phyloP scores from a whole-genome alignment of 371 early-diverging fungal species.

The Amoeboaphelidium protococcarum region DNA sequence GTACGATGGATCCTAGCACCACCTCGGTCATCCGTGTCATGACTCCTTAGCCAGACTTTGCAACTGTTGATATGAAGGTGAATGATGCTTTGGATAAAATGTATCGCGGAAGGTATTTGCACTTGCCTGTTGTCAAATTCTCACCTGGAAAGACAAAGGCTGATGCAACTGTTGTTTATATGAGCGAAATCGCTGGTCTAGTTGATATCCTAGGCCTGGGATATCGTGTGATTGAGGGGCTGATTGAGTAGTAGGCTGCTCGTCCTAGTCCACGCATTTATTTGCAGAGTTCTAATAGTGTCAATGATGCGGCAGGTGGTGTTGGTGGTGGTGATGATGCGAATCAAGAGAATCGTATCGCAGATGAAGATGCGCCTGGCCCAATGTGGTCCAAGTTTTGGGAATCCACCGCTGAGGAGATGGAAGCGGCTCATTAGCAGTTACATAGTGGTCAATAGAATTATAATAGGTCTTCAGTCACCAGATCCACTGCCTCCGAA shows the following conservation, averaged over 20 bases:
- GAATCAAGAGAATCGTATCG: no score
- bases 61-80: slow-evolving; percentile 45
- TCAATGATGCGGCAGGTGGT: neutral
- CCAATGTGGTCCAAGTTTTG: neutral
- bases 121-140: slow-evolving; percentile 66
- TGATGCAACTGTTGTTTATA: neutral
- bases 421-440: neutral
- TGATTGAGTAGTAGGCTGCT: neutral
- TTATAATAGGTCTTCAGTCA: neutral
- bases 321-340: slow-evolving; percentile 1
- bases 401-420: neutral
- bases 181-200: slow-evolving; percentile 31
- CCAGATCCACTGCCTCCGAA: neutral
- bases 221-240: slow-evolving; percentile 5
- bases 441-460: neutral
- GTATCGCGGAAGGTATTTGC: slow-evolving; percentile 81
- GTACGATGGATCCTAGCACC: slow-evolving; percentile 44
- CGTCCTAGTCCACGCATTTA: neutral
- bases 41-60: slow-evolving; percentile 95
- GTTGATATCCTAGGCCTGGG: slow-evolving; percentile 79
- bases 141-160: slow-evolving; percentile 12
- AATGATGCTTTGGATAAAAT: slow-evolving; percentile 81
- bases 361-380: neutral
- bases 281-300: neutral
- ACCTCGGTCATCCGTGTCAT: slow-evolving; percentile 88